Conservation (phyloP, 306 rosid species). For the Cicer pinnatifidum region DNA sequence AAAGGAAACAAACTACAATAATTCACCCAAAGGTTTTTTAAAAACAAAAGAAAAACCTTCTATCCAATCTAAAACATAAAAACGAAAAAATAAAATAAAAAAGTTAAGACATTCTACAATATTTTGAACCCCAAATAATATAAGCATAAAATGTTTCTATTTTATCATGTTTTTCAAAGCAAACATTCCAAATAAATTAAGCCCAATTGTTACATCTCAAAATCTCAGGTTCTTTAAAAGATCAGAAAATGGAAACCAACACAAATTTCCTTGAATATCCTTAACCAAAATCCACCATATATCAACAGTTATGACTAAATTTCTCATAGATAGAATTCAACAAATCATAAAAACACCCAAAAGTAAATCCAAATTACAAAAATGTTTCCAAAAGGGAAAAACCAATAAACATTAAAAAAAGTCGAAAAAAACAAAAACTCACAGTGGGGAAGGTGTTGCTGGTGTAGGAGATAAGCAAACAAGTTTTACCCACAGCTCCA, state of each 20-base stretch:
- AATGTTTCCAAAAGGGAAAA: neutral
- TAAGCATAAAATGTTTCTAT: neutral
- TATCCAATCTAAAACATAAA: neutral
- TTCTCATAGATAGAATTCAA: neutral
- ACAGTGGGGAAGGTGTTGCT: constrained; percentile 99
- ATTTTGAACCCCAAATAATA: constrained; percentile 16
- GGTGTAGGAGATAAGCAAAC: constrained; percentile 95
- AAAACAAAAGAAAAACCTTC: neutral
- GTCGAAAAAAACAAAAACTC: constrained; percentile 30
- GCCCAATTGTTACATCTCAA: constrained; percentile 7
- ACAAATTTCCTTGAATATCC: constrained; percentile 17
- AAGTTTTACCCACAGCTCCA: constrained; percentile 99
- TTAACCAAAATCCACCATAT: neutral
- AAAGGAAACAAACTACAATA: neutral
- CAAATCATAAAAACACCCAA: neutral
- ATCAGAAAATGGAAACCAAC: neutral
- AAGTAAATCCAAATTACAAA: constrained; percentile 6
- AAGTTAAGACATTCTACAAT: neutral
- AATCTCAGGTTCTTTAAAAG: neutral
- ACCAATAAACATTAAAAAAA: neutral
- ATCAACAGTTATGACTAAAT: constrained; percentile 5
- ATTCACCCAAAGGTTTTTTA: neutral
- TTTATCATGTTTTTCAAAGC: neutral
- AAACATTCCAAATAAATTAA: too few species aligned
- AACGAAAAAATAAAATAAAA: too few species aligned